Evolutionary conservation across 2,329 filamentous ascomycete genomes (phyloP).

Genomic region (Pseudogymnoascus sp.): DNA sequence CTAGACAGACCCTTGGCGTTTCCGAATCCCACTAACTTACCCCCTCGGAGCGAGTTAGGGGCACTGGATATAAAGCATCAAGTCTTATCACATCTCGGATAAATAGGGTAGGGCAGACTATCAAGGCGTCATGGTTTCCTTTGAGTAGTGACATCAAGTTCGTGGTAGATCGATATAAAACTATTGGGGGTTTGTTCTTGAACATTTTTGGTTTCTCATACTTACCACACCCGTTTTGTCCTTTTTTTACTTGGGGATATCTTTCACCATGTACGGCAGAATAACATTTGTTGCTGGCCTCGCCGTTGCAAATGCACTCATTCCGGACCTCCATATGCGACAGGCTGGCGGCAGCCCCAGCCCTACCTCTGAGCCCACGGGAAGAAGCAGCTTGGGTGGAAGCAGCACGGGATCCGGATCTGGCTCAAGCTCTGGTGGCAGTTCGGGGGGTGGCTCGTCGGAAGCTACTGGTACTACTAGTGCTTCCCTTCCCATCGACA

Average conservation of each 20-base stretch:
- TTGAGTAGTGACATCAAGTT: neutral
- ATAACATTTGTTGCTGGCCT: neutral
- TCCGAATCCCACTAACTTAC: neutral
- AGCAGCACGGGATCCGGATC: neutral
- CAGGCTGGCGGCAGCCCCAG: neutral
- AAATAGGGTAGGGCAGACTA: neutral
- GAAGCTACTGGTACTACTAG: neutral
- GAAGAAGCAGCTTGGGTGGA: neutral
- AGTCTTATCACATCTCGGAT: neutral
- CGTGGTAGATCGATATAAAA: neutral
- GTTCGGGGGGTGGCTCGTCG: neutral
- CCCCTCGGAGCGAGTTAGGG: neutral
- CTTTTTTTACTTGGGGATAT: neutral
- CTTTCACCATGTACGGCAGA: slow-evolving; percentile 3
- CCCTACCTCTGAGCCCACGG: neutral
- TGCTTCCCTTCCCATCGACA: slow-evolving; percentile 1
- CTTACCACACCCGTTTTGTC: neutral
- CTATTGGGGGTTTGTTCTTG: neutral
- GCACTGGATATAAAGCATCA: neutral
- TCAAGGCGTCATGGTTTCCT: neutral
- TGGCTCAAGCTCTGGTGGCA: neutral
- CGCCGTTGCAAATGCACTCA: neutral
- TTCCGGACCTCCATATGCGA: neutral
- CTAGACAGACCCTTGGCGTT: neutral
- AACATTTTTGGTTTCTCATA: neutral